Conservation (phyloP, 1,284 basidiomycete genomes). For the Amylostereum areolatum region DNA sequence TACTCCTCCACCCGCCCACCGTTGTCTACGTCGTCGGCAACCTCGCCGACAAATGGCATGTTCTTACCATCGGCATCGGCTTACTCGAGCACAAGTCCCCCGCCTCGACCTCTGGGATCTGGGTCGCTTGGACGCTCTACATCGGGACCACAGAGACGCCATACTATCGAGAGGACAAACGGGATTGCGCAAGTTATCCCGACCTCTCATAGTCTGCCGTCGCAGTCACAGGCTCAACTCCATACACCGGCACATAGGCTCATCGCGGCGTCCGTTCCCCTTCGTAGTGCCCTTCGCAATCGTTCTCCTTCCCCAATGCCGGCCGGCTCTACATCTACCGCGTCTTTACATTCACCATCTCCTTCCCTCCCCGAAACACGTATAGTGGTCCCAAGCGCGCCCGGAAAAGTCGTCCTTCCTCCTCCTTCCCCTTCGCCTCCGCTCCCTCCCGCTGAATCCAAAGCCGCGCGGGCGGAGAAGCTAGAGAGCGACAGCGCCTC, state of each 20-base stretch:
- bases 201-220: not conserved
- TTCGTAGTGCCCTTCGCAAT: not conserved
- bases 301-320: not conserved
- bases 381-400: not conserved
- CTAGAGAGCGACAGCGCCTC: conserved; percentile 32
- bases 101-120: not conserved
- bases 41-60: not conserved
- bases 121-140: too few species aligned
- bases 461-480: conserved; percentile 5
- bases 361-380: not conserved
- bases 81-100: not conserved
- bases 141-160: too few species aligned
- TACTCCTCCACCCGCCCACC: not conserved
- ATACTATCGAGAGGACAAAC: not conserved
- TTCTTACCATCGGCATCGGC: not conserved
- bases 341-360: not conserved
- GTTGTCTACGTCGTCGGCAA: not conserved
- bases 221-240: not conserved
- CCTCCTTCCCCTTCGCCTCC: not conserved
- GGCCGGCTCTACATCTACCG: not conserved
- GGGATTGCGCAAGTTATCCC: not conserved
- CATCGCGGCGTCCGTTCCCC: not conserved
- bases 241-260: not conserved
- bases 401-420: not conserved
- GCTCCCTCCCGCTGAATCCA: not conserved